These are phyloP conservation scores for Geotrichum bryndzae DNA, from an alignment of 1,139 yeast genomes.

Conservation along the genomic window DNA sequence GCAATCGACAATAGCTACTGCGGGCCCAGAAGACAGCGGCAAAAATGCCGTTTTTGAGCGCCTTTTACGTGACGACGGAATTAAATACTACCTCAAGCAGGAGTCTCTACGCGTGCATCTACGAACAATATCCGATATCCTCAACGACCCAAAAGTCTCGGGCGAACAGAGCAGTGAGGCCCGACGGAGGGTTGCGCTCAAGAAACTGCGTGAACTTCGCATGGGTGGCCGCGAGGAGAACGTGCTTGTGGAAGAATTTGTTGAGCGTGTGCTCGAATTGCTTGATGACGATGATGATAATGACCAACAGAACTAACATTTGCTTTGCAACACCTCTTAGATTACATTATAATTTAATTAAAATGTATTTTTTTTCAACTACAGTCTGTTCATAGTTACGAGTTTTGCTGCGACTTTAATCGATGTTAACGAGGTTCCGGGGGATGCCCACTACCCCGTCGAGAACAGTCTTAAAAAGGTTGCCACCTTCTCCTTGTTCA, in stretches of 20 bases:
- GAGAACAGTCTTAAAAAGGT: constrained; percentile 40
- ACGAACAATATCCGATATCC: constrained; percentile 42
- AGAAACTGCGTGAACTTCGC: constrained; percentile 55
- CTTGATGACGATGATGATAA: not conserved
- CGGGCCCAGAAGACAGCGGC: constrained; percentile 3
- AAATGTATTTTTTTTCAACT: not conserved
- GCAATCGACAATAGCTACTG: not conserved
- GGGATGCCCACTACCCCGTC: constrained; percentile 17
- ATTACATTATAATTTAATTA: not conserved
- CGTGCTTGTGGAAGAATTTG: constrained; percentile 59
- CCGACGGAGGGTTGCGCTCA: constrained; percentile 51
- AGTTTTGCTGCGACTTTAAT: not conserved
- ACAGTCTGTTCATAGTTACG: not conserved
- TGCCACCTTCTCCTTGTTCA: constrained; percentile 52
- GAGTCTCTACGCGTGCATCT: constrained; percentile 52
- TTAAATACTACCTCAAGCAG: constrained; percentile 42
- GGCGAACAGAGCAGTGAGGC: constrained; percentile 44
- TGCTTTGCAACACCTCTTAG: not conserved
- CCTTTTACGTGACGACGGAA: constrained; percentile 38
- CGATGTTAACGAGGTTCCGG: constrained; percentile 10
- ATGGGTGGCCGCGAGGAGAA: constrained; percentile 61
- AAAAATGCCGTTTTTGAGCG: constrained; percentile 19
- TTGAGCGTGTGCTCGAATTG: constrained; percentile 22
- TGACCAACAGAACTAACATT: not conserved
- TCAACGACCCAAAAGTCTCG: constrained; percentile 43